phyloP scores from a whole-genome alignment of 2,329 filamentous ascomycete genomes.

The Aspergillus niger region DNA sequence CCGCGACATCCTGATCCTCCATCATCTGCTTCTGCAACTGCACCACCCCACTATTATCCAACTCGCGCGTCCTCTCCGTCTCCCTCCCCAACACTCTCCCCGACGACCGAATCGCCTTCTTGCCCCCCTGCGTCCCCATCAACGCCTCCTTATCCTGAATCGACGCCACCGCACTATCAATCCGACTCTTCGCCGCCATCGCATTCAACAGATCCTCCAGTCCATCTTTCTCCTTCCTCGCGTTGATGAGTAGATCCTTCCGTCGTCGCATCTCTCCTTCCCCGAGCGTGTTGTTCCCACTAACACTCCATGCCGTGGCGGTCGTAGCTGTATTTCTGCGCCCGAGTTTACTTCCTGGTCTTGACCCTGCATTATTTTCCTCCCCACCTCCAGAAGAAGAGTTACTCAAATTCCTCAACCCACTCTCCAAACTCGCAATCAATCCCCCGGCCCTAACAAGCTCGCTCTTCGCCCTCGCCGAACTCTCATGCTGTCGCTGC shows the following conservation, averaged over 20 bases:
- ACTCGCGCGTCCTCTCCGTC: conserved; percentile 62
- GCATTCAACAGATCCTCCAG: conserved; percentile 62
- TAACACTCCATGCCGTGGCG: background rate
- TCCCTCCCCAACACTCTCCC: conserved; percentile 57
- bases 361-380: conserved; percentile 35
- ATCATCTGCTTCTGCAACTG: conserved; percentile 66
- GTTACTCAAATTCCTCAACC: conserved; percentile 45
- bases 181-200: conserved; percentile 54
- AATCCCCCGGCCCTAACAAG: conserved; percentile 59
- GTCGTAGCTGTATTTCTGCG: background rate
- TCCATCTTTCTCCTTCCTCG: conserved; percentile 63
- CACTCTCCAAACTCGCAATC: conserved; percentile 59
- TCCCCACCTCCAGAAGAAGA: conserved; percentile 22
- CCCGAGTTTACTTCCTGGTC: background rate
- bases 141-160: conserved; percentile 50
- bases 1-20: conserved; percentile 61
- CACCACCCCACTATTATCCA: conserved; percentile 66
- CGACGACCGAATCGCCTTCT: conserved; percentile 43
- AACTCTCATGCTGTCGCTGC: conserved; percentile 63
- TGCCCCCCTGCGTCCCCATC: conserved; percentile 30
- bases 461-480: conserved; percentile 61
- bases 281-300: conserved; percentile 47
- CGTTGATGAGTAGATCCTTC: conserved; percentile 59
- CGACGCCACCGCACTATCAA: conserved; percentile 51
- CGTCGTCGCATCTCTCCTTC: conserved; percentile 63